phyloP scores from a whole-genome alignment of 169 alveolate species.

The Plasmodium relictum region DNA sequence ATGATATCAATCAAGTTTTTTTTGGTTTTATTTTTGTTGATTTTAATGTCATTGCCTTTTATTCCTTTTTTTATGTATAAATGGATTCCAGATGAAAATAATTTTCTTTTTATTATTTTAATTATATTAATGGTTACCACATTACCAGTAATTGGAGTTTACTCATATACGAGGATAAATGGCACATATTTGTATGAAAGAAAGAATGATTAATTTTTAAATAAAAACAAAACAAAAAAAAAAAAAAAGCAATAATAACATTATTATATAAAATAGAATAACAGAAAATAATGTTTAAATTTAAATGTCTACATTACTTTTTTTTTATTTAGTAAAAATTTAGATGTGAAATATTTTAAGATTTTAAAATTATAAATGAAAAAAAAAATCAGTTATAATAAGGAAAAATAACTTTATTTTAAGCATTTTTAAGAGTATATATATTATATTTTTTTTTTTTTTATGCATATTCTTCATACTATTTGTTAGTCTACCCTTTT shows the following conservation, averaged over 20 bases:
- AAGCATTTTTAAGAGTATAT: no score
- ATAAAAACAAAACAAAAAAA: not conserved
- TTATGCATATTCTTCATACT: no score
- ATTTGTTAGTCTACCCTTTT: no score
- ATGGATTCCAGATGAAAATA: conserved; percentile 9
- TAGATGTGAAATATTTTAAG: no score
- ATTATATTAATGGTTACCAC: conserved; percentile 7
- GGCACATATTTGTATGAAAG: not conserved
- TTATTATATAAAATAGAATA: not conserved
- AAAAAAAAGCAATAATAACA: not conserved
- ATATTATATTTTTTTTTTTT: no score
- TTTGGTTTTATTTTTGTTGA: conserved; percentile 21
- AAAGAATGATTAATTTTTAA: conserved; percentile 4
- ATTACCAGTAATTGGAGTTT: conserved; percentile 5
- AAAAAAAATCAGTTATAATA: no score
- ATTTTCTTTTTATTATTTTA: conserved; percentile 9
- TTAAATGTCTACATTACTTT: no score
- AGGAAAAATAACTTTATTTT: no score
- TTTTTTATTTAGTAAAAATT: no score
- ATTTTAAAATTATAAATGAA: no score
- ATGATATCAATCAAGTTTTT: conserved; percentile 45
- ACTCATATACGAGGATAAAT: conserved; percentile 32
- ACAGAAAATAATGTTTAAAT: not conserved
- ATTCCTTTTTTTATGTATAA: conserved; percentile 30
- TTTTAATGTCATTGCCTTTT: conserved; percentile 32